phyloP scores from a whole-genome alignment of 805 yeast genomes.

The Kockiozyma suomiensis region DNA sequence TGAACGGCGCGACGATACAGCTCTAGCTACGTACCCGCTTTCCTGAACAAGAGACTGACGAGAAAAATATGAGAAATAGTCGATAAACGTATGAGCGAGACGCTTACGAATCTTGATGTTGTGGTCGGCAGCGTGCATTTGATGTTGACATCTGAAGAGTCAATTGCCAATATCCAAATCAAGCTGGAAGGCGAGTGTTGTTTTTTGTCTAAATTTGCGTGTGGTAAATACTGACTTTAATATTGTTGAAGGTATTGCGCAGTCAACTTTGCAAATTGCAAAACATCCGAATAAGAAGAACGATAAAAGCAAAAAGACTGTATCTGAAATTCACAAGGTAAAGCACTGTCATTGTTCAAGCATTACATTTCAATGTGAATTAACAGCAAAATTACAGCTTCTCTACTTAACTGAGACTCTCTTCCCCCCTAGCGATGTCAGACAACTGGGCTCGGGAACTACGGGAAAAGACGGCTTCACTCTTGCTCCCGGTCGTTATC shows the following conservation, averaged over 20 bases:
- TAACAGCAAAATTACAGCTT: conserved; percentile 22
- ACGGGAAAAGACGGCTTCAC: conserved; percentile 39
- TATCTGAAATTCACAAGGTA: conserved; percentile 36
- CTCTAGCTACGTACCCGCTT: too few relatives aligned
- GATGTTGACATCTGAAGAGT: conserved; percentile 35
- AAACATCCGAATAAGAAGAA: conserved; percentile 29
- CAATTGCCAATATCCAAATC: conserved; percentile 38
- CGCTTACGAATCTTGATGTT: conserved; percentile 37
- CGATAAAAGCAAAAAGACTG: conserved; percentile 20
- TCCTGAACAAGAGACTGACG: too few relatives aligned
- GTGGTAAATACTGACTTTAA: background rate
- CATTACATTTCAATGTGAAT: background rate
- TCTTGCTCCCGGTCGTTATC: conserved; percentile 42
- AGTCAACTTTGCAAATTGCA: conserved; percentile 35
- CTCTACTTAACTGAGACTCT: conserved; percentile 40
- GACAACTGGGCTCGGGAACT: conserved; percentile 25
- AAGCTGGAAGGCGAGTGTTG: conserved; percentile 39
- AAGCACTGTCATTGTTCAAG: background rate
- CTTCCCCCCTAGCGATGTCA: conserved; percentile 44
- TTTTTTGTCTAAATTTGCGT: background rate
- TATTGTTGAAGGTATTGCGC: conserved; percentile 29
- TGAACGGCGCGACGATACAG: too few relatives aligned
- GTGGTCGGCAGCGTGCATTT: conserved; percentile 38
- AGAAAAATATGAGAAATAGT: too few relatives aligned
- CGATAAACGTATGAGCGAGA: conserved; percentile 22